Percentiles rank a stretch among this genome's conserved stretches.
Conservation (phyloP, 2,329 filamentous ascomycete genomes). For the Trematosphaeria pertusa region DNA sequence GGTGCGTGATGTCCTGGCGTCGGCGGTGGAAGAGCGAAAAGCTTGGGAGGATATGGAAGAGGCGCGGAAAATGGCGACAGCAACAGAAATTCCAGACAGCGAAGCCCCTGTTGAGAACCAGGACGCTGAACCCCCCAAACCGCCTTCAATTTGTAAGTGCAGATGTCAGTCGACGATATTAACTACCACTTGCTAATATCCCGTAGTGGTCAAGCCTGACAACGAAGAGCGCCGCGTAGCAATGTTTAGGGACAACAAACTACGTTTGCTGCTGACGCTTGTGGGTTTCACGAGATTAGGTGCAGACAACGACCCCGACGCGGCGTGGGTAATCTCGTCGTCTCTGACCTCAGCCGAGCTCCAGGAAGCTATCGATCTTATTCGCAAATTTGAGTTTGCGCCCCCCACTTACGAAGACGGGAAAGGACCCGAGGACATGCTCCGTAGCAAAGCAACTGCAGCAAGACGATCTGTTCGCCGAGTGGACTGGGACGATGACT, state of each 20-base stretch:
- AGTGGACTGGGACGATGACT: conserved; percentile 74
- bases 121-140: conserved; percentile 39
- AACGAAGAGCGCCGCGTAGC: conserved; percentile 71
- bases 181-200: conserved; percentile 32
- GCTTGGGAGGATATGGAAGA: conserved; percentile 78
- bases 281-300: conserved; percentile 72
- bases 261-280: conserved; percentile 83
- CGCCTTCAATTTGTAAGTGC: conserved; percentile 55
- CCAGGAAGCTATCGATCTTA: conserved; percentile 71
- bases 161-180: conserved; percentile 16
- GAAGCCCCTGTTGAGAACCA: conserved; percentile 39
- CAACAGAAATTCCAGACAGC: conserved; percentile 40
- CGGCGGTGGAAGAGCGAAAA: conserved; percentile 74
- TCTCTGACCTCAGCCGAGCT: conserved; percentile 69
- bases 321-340: conserved; percentile 78
- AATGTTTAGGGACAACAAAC: conserved; percentile 87
- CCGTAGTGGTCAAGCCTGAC: conserved; percentile 58
- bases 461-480: conserved; percentile 46
- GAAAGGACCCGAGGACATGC: conserved; percentile 74
- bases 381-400: conserved; percentile 79
- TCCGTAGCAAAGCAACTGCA: conserved; percentile 72
- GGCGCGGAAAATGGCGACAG: conserved; percentile 57
- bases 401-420: conserved; percentile 81
- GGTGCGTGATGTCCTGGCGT: conserved; percentile 75
- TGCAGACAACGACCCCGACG: conserved; percentile 74